A percentile compares a stretch with the other conserved stretches of the same genome.
Evolutionary conservation across 169 alveolate species (phyloP).

Genomic region (Eimeria sp.): DNA sequence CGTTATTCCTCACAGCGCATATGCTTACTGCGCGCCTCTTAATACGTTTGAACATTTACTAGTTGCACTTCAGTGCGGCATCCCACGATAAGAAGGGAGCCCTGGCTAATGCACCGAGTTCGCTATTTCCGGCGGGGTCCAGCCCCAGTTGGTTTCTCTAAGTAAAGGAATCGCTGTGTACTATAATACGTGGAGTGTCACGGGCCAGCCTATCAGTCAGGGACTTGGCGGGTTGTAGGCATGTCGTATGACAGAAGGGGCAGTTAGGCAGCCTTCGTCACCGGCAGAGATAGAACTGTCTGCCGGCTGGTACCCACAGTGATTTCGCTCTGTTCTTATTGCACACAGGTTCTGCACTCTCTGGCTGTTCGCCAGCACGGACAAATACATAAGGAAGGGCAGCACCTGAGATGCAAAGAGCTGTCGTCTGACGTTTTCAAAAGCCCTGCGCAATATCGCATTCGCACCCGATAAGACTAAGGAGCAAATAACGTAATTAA

Average conservation of each 20-base stretch:
- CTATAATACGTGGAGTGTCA: background rate
- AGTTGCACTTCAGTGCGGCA: background rate
- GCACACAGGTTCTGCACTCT: slow-evolving; percentile 36
- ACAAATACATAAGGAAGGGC: slow-evolving; percentile 35
- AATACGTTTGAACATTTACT: background rate
- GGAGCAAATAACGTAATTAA: no score
- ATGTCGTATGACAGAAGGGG: background rate
- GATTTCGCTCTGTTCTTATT: slow-evolving; percentile 13
- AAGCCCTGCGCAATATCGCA: slow-evolving; percentile 55
- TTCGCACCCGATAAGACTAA: background rate
- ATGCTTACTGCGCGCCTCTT: background rate
- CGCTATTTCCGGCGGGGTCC: background rate
- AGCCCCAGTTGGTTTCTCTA: background rate
- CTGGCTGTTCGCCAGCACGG: slow-evolving; percentile 59
- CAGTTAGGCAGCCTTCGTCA: background rate
- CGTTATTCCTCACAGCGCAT: background rate
- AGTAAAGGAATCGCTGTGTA: background rate
- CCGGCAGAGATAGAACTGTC: background rate
- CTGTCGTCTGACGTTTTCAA: slow-evolving; percentile 52
- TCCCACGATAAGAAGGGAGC: background rate
- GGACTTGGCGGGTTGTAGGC: background rate
- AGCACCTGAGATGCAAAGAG: slow-evolving; percentile 57
- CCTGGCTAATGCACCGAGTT: background rate
- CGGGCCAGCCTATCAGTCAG: background rate
- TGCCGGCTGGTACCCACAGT: slow-evolving; percentile 22